Evolutionary conservation across 2,329 filamentous ascomycete genomes (phyloP), one percentile per base, ranked within the genome.

Genomic region (Monosporascus cannonballus): DNA sequence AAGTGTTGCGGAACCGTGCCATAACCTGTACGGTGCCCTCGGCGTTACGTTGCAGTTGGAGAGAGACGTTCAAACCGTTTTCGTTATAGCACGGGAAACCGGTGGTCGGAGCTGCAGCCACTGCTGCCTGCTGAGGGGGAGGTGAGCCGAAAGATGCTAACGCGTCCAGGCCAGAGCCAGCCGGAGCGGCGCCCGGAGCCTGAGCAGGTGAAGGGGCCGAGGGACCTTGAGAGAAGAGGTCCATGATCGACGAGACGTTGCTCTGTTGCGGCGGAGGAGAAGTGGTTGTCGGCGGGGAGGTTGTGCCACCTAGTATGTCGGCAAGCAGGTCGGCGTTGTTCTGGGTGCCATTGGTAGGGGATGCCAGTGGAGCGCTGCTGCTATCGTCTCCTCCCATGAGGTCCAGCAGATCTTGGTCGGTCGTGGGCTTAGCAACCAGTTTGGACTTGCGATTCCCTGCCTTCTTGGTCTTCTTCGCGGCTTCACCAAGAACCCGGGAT

Each of bases 391-490:
- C 89, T 54, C 89, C 92, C 88, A 97, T 96, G 42, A 99, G 81
- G 65, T 97, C 93, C 53, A 99, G 79, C 59, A 96, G 83, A 63
- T 97, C 93, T 68, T 96, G 89, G 66, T 96, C 93, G 7, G 89
- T 89, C 34, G 67, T 67, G 41, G 89, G 88, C 72, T 96, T 94
- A 57, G 86, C 79, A 27, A 85, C 80, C 50, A 69, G 66, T 71
- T 87, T 92, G 54, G 86, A 84, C 68, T 86, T 89, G 61, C 90
- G 84, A 67, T 88, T 90, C 54, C 83, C 79, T 48, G 82, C 76
- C 65, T 86, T 84, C 69, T 82, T 86, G 58, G 80, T 77, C 62
- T 86, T 82, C 69, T 85, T 85, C 1, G 83, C 77, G 1, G 90
- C 86, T 64, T 93, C 88, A 44, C 92, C 92, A 18, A 99, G 77